phyloP scores from a whole-genome alignment of 192 early-diverging fungal species.

The Coemansia nantahalensis region DNA sequence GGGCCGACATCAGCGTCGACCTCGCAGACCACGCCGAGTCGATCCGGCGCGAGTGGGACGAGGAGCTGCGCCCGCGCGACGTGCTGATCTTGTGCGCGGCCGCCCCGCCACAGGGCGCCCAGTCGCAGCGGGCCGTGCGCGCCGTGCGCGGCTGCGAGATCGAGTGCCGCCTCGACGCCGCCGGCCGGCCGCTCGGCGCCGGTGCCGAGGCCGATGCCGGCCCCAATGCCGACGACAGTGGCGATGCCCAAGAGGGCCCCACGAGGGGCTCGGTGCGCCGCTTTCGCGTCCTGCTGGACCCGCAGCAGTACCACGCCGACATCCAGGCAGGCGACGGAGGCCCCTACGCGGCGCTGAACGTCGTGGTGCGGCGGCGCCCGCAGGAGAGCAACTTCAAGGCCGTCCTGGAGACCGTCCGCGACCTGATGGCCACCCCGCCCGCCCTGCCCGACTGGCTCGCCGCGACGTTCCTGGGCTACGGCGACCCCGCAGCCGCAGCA shows the following conservation, averaged over 20 bases:
- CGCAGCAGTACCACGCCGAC: constrained; percentile 72
- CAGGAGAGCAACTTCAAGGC: constrained; percentile 94
- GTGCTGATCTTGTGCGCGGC: constrained; percentile 84
- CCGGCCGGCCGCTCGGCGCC: constrained; percentile 62
- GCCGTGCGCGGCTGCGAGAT: constrained; percentile 85
- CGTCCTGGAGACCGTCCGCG: constrained; percentile 87
- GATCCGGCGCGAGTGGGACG: constrained; percentile 86
- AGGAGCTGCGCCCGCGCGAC: constrained; percentile 72
- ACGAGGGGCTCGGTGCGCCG: constrained; percentile 45
- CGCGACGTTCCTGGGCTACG: constrained; percentile 92
- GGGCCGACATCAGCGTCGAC: constrained; percentile 75
- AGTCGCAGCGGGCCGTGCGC: background rate
- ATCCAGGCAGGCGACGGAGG: constrained; percentile 39
- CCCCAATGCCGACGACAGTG: background rate
- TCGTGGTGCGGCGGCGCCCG: constrained; percentile 83
- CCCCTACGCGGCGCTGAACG: constrained; percentile 81
- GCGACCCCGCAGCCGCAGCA: constrained; percentile 74
- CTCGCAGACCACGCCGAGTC: constrained; percentile 66
- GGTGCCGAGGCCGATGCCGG: constrained; percentile 25
- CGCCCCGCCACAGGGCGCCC: background rate
- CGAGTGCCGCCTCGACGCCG: constrained; percentile 66
- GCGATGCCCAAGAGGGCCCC: background rate
- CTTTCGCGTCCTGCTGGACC: constrained; percentile 78
- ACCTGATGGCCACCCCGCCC: constrained; percentile 62
- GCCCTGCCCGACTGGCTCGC: constrained; percentile 87